Evolutionary conservation across 192 early-diverging fungal genomes (phyloP).

Genomic region (Coemansia javaensis): DNA sequence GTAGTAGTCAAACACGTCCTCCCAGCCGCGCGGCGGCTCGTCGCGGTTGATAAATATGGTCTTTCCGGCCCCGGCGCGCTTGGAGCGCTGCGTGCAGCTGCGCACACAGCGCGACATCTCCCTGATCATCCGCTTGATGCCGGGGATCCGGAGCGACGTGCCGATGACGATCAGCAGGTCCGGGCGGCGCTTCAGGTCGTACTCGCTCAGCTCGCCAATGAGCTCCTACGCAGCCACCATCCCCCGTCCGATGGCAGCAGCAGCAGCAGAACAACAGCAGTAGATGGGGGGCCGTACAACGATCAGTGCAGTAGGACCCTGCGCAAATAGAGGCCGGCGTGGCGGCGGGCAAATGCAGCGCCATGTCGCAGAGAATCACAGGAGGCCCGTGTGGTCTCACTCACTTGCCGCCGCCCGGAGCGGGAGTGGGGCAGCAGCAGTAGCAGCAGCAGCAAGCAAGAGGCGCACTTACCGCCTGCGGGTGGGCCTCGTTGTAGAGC

Average conservation of each 20-base stretch:
- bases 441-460: too few relatives aligned
- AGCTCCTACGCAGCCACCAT: slow-evolving; percentile 21
- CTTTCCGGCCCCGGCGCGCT: slow-evolving; percentile 39
- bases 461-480: slow-evolving; percentile 31
- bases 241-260: too few relatives aligned
- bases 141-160: slow-evolving; percentile 52
- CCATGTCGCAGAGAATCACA: too few relatives aligned
- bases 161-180: slow-evolving; percentile 54
- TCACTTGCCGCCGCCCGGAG: too few relatives aligned
- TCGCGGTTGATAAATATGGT: slow-evolving; percentile 47
- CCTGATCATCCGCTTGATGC: slow-evolving; percentile 50
- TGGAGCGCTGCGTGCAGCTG: slow-evolving; percentile 16
- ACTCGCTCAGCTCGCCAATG: slow-evolving; percentile 41
- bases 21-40: slow-evolving; percentile 49
- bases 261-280: neutral
- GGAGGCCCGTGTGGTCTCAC: too few relatives aligned
- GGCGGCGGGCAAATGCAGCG: too few relatives aligned
- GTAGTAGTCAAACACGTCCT: slow-evolving; percentile 50
- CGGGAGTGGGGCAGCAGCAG: too few relatives aligned
- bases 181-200: slow-evolving; percentile 44
- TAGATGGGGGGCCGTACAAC: too few relatives aligned
- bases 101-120: slow-evolving; percentile 51
- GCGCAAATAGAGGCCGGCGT: too few relatives aligned
- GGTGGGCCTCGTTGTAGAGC: slow-evolving; percentile 80
- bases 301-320: too few relatives aligned